Conservation (phyloP, 164 flowering plant genomes). For the Stephania yunnanensis region DNA sequence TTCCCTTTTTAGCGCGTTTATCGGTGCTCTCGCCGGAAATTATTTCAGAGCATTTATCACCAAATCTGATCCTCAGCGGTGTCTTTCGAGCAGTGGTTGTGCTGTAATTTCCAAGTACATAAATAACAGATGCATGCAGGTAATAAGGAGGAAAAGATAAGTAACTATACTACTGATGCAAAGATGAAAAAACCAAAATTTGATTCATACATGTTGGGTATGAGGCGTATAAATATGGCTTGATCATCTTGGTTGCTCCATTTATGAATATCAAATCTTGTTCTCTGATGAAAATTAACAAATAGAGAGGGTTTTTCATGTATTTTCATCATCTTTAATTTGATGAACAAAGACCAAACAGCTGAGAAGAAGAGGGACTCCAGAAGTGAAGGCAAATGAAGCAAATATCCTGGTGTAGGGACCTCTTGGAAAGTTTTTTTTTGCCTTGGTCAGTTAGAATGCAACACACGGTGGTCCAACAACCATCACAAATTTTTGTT, state of each 20-base stretch:
- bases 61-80: background rate
- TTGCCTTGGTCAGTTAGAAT: background rate
- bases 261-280: conserved; percentile 8
- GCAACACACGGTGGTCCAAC: background rate
- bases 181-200: background rate
- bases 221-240: conserved; percentile 14
- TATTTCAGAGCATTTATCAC: conserved; percentile 14
- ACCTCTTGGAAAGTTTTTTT: background rate
- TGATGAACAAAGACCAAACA: background rate
- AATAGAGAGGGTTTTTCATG: conserved; percentile 11
- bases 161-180: background rate
- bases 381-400: background rate
- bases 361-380: background rate
- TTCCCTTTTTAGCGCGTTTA: conserved; percentile 36
- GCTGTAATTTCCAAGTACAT: background rate
- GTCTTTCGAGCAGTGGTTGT: conserved; percentile 10
- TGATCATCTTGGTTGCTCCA: background rate
- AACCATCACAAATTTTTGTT: too few relatives aligned
- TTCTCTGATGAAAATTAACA: conserved; percentile 4
- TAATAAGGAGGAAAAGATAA: conserved; percentile 1
- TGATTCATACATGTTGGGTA: conserved; percentile 22
- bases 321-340: conserved; percentile 16
- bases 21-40: conserved; percentile 14
- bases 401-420: background rate
- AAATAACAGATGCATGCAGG: conserved; percentile 10